Percentiles rank a stretch among this genome's conserved stretches.
These are phyloP conservation scores for Jaapia argillacea DNA, from an alignment of 768 basidiomycete genomes.

Conservation along the genomic window DNA sequence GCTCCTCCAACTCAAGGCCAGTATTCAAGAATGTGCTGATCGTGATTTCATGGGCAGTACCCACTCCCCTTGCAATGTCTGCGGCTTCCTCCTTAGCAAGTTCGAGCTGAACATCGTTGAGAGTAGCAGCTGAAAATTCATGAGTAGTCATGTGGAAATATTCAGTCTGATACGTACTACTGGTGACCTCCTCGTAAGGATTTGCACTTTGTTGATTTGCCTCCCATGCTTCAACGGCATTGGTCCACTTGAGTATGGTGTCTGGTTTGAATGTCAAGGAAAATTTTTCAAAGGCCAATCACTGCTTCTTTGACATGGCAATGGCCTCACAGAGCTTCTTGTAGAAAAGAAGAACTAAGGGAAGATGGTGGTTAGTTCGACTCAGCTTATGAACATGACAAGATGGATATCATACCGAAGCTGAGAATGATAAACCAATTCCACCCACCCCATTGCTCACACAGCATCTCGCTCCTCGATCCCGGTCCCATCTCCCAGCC, in stretches of 20 bases:
- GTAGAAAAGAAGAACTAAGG: background rate
- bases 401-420: constrained; percentile 11
- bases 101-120: background rate
- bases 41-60: no score
- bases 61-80: background rate
- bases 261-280: background rate
- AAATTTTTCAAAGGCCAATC: background rate
- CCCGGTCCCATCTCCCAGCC: constrained; percentile 10
- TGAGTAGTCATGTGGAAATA: background rate
- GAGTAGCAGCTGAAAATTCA: background rate
- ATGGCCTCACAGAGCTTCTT: background rate
- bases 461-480: constrained; percentile 3
- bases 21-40: background rate
- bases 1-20: background rate
- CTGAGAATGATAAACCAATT: constrained; percentile 18
- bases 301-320: background rate
- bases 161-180: background rate
- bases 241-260: background rate
- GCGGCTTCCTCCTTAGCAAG: background rate
- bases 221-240: background rate
- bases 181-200: background rate
- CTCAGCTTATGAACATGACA: no score
- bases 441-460: constrained; percentile 17
- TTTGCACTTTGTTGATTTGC: background rate
- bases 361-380: constrained; percentile 5